Evolutionary conservation across 2,329 filamentous ascomycete genomes (phyloP), one percentile per base, ranked within the genome.

Genomic region (Calonectria hawksworthii): DNA sequence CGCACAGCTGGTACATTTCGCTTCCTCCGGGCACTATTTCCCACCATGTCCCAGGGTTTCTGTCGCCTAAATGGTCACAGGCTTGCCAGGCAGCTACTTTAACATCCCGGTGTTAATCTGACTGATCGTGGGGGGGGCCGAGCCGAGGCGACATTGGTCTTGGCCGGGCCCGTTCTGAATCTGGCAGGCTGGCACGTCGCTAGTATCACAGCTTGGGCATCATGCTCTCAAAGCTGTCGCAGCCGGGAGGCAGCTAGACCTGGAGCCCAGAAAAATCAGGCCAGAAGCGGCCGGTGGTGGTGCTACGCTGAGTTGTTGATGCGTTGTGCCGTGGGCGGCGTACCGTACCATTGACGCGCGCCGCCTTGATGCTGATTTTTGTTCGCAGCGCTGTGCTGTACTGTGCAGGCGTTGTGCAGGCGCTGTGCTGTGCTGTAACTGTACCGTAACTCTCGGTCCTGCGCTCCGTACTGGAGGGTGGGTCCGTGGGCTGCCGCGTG

Each of bases 271-370:
- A 32, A 34, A 34, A 61, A 63, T 70, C 67, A 70, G 67, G 38
- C 67, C 52, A 70, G 67, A 36, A 23, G 30, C 28, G 21, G 23
- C 30, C 47, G 30, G n/a, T 16, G 13, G 41, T 51, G 52, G 44
- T 63, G 54, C 67, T 70, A 59, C 50, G 26, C 65, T 68, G 38
- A 14, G 54, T 63, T 63, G 54, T 70, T 70, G 67, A 70, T 70
- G 67, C 67, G 30, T 70, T 70, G 47, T 70, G 67, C 54, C 54
- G 54, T 41, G 65, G 65, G 65, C 47, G 47, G 65, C 52, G 54
- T 63, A 51, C 59, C 52, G 54, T 70, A 51, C 59, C 54, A 70
- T 70, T 14, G 52, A 70, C 54, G 67, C 54, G 67, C 52, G 36
- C 51, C 32, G 51, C 66, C 26, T 16, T n/a, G 38, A 56, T 34